phyloP scores from a whole-genome alignment of 2,329 filamentous ascomycete genomes.

The Cercospora janseana region DNA sequence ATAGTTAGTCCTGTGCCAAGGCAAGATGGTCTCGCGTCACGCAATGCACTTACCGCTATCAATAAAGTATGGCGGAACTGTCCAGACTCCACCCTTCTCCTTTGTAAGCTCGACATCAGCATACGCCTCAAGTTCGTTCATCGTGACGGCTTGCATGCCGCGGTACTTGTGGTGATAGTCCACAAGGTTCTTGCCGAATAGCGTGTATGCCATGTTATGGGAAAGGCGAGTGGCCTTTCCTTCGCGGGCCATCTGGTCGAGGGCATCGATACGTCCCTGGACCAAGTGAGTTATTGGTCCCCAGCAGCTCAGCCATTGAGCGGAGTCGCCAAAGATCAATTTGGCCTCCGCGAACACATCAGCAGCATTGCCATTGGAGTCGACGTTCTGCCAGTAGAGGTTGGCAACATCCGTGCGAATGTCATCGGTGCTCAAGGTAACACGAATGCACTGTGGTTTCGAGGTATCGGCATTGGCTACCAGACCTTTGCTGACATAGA shows the following conservation, averaged over 20 bases:
- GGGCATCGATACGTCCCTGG: constrained; percentile 30
- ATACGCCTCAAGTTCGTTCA: constrained; percentile 40
- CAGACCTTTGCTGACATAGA: constrained; percentile 39
- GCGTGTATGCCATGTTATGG: constrained; percentile 35
- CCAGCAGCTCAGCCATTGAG: constrained; percentile 33
- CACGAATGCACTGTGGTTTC: constrained; percentile 11
- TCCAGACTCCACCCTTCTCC: constrained; percentile 18
- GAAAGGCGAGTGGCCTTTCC: constrained; percentile 34
- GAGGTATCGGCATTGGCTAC: constrained; percentile 16
- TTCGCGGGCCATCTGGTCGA: constrained; percentile 28
- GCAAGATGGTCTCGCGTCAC: background rate
- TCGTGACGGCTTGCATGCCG: constrained; percentile 18
- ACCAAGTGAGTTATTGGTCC: constrained; percentile 31
- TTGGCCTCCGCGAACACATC: constrained; percentile 29
- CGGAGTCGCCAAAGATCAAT: constrained; percentile 26
- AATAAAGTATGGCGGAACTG: constrained; percentile 35
- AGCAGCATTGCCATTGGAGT: background rate
- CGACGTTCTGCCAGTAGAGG: constrained; percentile 15
- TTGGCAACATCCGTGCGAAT: background rate
- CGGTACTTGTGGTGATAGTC: constrained; percentile 21
- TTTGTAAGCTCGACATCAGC: constrained; percentile 22
- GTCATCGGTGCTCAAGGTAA: constrained; percentile 7
- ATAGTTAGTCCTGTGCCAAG: constrained; percentile 25
- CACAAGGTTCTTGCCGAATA: constrained; percentile 20
- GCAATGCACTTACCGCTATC: constrained; percentile 29